phyloP scores from a whole-genome alignment of 305 asterid genomes.

The Lippia alba region DNA sequence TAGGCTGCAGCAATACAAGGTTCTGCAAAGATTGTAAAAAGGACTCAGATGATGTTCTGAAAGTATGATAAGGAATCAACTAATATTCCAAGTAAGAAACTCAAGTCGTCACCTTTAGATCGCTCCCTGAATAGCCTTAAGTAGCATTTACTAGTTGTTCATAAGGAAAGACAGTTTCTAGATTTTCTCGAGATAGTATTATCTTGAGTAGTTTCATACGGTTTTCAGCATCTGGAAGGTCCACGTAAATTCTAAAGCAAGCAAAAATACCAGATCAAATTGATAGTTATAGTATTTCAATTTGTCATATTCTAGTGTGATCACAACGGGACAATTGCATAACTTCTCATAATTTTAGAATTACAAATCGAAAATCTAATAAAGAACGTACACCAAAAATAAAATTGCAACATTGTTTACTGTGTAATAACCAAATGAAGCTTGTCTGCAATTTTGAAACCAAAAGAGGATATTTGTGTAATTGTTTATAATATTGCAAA shows the following conservation, averaged over 20 bases:
- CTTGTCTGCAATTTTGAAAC: background rate
- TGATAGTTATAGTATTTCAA: constrained; percentile 9
- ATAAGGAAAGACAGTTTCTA: constrained; percentile 67
- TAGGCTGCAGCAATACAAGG: constrained; percentile 94
- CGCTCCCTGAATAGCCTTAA: constrained; percentile 98
- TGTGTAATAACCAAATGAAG: background rate
- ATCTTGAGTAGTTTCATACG: constrained; percentile 87
- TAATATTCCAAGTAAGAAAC: constrained; percentile 29
- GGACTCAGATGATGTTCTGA: constrained; percentile 4
- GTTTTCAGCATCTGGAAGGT: constrained; percentile 91
- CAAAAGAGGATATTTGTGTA: background rate
- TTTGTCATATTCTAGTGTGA: background rate
- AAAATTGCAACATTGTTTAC: background rate
- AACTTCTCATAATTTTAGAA: too few species aligned
- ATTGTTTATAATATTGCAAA: background rate
- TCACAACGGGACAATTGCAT: background rate
- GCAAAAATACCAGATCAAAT: constrained; percentile 34
- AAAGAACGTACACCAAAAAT: too few species aligned
- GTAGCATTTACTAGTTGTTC: constrained; percentile 91
- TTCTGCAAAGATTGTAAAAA: constrained; percentile 55
- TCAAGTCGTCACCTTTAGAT: constrained; percentile 73
- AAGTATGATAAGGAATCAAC: constrained; percentile 18
- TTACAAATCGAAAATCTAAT: too few species aligned
- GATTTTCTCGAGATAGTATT: constrained; percentile 80
- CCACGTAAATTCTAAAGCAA: constrained; percentile 81